Base-by-base conservation (phyloP, 2,329 filamentous ascomycete genomes). In the Verticillium longisporum region DNA sequence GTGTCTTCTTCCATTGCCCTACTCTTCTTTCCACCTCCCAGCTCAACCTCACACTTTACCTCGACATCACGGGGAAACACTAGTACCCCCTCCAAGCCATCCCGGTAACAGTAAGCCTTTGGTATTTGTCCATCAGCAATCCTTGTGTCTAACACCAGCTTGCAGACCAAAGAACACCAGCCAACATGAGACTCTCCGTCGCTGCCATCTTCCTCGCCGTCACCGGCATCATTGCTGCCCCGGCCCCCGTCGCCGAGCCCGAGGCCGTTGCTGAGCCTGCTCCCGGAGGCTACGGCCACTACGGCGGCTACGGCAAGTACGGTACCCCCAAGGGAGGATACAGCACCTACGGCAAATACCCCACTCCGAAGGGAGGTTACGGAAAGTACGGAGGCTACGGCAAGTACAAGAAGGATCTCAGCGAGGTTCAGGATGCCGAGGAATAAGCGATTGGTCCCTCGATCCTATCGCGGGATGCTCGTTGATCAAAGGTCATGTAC, bases 151-250 rank as follows among this genome's bases (percentile, higher is more conserved):
- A 26, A 26, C 26, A 26, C 6, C 41, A 9, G n/a, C 18, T 21
- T n/a, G 15, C 3, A 45, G 4, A 45, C 9, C 18, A 55, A 54
- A 11, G 21, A 3, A 50, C 41, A 21, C 32, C 15, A 57, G n/a
- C 13, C 59, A 71, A 60, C 6, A 74, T 74, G 73, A 74, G 72
- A 68, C 59, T 73, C 38, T 63, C 68, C 37, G 38, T 65, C 57
- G 54, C 69, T 55, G 60, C 68, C 54, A 57, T 73, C 34, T 59
- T 72, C 58, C 58, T 72, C 61, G 64, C 68, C 55, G 63, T 66
- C 57, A 60, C 67, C 37, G 71, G 67, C 33, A 62, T 62, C 41
- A 41, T 72, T 11, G 63, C 63, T 14, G 63, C 60, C 4, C 63
- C 63, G 10, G 57, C 66, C 14, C 61, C 69, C 1, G 66, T 64